A percentile compares a stretch with the other conserved stretches of the same genome.
Evolutionary conservation across 305 asterid genomes (phyloP).

Genomic region (Fraxinus baroniana): DNA sequence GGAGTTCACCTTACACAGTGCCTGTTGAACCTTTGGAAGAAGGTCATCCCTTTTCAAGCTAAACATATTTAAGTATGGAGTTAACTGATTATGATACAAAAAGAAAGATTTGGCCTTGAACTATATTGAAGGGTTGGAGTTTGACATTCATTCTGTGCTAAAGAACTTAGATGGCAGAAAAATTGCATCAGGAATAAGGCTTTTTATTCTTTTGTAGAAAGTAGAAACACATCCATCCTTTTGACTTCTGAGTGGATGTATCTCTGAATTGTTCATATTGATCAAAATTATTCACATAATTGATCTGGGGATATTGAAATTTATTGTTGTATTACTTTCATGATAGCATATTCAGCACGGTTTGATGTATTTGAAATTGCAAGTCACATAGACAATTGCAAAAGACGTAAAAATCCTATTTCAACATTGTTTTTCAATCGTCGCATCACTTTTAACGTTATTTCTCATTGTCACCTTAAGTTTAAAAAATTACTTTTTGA

Average conservation of each 20-base stretch:
- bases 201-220: background rate
- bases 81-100: background rate
- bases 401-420: background rate
- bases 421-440: background rate
- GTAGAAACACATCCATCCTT: background rate
- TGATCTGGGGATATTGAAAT: background rate
- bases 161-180: background rate
- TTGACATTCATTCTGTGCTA: background rate
- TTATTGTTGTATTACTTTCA: background rate
- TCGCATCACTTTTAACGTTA: background rate
- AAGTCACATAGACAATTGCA: background rate
- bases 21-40: slow-evolving; percentile 54
- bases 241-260: background rate
- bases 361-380: background rate
- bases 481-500: no score
- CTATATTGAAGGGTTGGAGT: background rate
- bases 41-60: slow-evolving; percentile 45
- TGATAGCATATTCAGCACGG: background rate
- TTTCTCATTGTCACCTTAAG: background rate
- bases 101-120: background rate
- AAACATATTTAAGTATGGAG: background rate
- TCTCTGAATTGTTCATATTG: background rate
- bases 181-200: background rate
- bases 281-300: background rate
- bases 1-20: slow-evolving; percentile 74